phyloP scores from a whole-genome alignment of 2,329 filamentous ascomycete genomes.

The Fusarium citri region DNA sequence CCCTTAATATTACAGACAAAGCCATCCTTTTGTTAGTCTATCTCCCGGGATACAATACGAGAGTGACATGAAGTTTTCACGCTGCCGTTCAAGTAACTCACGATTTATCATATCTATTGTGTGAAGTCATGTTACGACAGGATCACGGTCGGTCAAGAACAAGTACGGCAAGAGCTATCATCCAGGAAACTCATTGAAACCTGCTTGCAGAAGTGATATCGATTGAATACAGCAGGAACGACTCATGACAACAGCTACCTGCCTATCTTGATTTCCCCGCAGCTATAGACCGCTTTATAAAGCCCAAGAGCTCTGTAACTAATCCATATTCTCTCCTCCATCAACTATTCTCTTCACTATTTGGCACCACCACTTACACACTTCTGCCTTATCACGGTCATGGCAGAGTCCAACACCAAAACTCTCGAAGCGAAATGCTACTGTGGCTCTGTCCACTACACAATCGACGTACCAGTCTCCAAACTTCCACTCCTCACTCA shows the following conservation, averaged over 20 bases:
- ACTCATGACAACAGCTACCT: slow-evolving; percentile 1
- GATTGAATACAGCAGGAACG: neutral
- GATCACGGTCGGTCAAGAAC: neutral
- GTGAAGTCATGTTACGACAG: neutral
- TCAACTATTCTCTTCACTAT: neutral
- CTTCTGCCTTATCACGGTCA: slow-evolving; percentile 5
- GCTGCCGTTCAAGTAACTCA: neutral
- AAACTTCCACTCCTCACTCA: slow-evolving; percentile 56
- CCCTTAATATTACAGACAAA: slow-evolving; percentile 22
- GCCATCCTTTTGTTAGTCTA: neutral
- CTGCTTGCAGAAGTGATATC: neutral
- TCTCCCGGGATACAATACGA: neutral
- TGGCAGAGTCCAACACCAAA: slow-evolving; percentile 44
- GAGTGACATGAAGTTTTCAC: neutral
- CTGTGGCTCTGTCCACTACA: slow-evolving; percentile 58
- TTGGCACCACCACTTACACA: neutral
- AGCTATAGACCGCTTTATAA: slow-evolving; percentile 7
- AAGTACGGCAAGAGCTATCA: neutral
- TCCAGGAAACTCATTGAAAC: neutral
- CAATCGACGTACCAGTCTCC: slow-evolving; percentile 53
- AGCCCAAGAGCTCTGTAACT: neutral
- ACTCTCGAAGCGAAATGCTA: slow-evolving; percentile 59
- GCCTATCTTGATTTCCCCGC: neutral
- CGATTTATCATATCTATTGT: neutral
- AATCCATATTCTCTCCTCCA: neutral